Evolutionary conservation across 148 eudicot genomes (phyloP).

Genomic region (Hydrangea macrophylla): DNA sequence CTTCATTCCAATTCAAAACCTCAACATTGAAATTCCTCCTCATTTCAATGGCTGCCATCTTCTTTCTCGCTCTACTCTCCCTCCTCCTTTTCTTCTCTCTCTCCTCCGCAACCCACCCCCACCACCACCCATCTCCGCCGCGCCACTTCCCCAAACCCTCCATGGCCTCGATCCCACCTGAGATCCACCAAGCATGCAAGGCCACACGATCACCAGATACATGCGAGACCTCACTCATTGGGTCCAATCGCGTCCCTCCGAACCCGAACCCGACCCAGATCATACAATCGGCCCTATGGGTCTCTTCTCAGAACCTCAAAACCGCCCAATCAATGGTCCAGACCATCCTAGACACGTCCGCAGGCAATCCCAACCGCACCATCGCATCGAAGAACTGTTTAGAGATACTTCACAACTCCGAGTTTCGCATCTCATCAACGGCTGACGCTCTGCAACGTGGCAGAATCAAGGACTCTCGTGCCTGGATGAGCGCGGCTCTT

Average conservation of each 20-base stretch:
- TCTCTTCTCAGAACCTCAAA: slow-evolving; percentile 38
- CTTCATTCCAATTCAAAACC: not conserved
- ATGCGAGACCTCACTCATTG: slow-evolving; percentile 36
- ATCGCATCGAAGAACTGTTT: slow-evolving; percentile 51
- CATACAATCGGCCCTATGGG: slow-evolving; percentile 41
- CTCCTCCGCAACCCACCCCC: slow-evolving; percentile 28
- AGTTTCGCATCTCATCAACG: slow-evolving; percentile 26
- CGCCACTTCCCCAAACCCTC: slow-evolving; percentile 6
- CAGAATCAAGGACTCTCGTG: slow-evolving; percentile 54
- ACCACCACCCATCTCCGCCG: not conserved
- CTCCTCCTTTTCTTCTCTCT: slow-evolving; percentile 35
- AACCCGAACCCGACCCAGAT: slow-evolving; percentile 28
- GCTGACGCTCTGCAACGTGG: slow-evolving; percentile 29
- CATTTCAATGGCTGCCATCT: slow-evolving; percentile 33
- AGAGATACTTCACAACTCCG: slow-evolving; percentile 41
- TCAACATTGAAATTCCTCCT: slow-evolving; percentile 7
- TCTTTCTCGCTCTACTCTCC: slow-evolving; percentile 26
- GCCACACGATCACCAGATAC: slow-evolving; percentile 54
- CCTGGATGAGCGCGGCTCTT: slow-evolving; percentile 62
- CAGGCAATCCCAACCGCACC: slow-evolving; percentile 53
- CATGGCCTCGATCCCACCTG: not conserved
- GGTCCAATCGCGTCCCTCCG: slow-evolving; percentile 19
- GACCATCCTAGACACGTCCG: slow-evolving; percentile 40
- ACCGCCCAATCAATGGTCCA: slow-evolving; percentile 47
- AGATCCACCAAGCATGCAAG: slow-evolving; percentile 49